Base-by-base conservation (phyloP, 2,329 filamentous ascomycete genomes). In the Pestalotiopsis sp. region DNA sequence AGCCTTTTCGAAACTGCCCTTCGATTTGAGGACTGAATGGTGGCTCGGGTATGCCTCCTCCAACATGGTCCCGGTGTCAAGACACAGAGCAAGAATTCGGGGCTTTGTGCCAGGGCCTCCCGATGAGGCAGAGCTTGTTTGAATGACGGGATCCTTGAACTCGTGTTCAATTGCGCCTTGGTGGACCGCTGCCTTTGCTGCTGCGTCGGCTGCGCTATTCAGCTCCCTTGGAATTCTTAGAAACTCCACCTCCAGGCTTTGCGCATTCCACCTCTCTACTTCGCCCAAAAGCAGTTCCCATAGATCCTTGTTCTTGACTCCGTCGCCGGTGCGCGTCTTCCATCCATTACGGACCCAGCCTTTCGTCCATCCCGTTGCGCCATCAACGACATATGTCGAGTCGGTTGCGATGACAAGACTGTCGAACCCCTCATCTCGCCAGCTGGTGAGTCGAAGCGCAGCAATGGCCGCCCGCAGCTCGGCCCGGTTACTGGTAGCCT, bases 381-480 rank as follows among this genome's bases (percentile, higher is more conserved):
- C 84, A 17, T 82, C 72, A 1, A 82, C 81, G 5, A 86, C 83
- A 72, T 88, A 88, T 27, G 81, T 78, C 0, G 85, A 87, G 72
- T 89, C 85, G 0, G 85, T 87, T 2, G 86, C 87, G 68, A 90
- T 81, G 52, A 88, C 83, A 3, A 89, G 4, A 2, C 75, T 76
- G 11, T 69, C 49, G 76, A 78, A 77, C 67, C 82, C 73, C 74
- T 87, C 84, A 3, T 73, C 76, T 0, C 17, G 23, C 86, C 85
- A 88, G 70, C 73, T 7, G 3, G 80, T 77, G 71, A 80, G 83
- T 31, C 81, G 78, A 27, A 89, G 78, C 3, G 83, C 87, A 5
- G 80, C 84, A 59, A 88, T 82, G 4, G 84, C 84, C 4, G 86
- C 86, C 13, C 86, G 86, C 6, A 90, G 81, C 74, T 89, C 85